Conservation (phyloP, 345 rosid species). For the Populus tremula region DNA sequence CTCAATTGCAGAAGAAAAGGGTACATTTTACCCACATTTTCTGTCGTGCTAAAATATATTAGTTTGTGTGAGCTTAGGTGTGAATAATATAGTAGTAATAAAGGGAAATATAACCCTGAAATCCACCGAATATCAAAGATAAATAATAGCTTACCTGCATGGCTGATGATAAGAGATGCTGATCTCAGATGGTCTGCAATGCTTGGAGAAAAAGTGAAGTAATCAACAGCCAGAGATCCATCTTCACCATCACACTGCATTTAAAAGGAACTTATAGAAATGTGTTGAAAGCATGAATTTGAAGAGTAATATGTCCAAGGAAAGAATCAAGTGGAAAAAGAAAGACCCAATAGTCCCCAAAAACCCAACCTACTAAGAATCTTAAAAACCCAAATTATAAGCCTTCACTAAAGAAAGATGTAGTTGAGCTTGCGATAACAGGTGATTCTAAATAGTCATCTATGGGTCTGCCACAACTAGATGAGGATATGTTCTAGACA, state of each 20-base stretch:
- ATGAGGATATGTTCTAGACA: too few species aligned
- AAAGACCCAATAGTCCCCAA: background rate
- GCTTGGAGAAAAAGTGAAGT: constrained; percentile 86
- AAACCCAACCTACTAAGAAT: background rate
- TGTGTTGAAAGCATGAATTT: background rate
- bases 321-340: background rate
- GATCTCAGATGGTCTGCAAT: constrained; percentile 74
- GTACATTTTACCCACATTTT: background rate
- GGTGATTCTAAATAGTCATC: too few species aligned
- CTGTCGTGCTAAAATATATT: background rate
- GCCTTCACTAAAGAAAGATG: background rate
- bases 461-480: too few species aligned
- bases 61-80: background rate
- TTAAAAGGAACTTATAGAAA: background rate
- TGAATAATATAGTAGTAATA: background rate
- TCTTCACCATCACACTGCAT: constrained; percentile 44
- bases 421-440: too few species aligned
- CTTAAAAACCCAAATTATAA: background rate
- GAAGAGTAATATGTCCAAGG: background rate
- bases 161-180: constrained; percentile 90
- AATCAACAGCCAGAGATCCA: constrained; percentile 68
- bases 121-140: background rate
- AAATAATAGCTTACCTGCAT: constrained; percentile 52
- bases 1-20: background rate
- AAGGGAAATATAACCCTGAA: background rate